phyloP scores from a whole-genome alignment of 2,329 filamentous ascomycete species.

The Pyrenophora tritici-repentis region DNA sequence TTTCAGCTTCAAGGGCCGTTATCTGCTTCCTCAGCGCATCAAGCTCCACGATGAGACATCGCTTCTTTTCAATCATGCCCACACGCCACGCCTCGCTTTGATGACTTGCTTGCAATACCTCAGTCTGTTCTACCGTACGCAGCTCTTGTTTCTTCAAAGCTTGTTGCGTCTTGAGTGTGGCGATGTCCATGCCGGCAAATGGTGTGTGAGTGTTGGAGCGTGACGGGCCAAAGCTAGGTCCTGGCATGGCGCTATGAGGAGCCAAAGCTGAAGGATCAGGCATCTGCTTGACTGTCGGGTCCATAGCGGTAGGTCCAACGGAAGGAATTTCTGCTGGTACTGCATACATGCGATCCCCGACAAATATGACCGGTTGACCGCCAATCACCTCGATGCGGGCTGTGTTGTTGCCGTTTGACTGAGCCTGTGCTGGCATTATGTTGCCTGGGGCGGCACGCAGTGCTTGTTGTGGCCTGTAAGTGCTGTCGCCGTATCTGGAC shows the following conservation, averaged over 20 bases:
- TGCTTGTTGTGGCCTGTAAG: constrained; percentile 32
- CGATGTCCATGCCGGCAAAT: constrained; percentile 30
- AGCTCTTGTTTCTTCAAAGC: constrained; percentile 42
- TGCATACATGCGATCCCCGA: constrained; percentile 41
- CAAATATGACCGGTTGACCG: constrained; percentile 38
- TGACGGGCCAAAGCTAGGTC: constrained; percentile 15
- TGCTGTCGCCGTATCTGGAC: constrained; percentile 39
- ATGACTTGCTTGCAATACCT: constrained; percentile 41
- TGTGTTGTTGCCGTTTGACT: constrained; percentile 24
- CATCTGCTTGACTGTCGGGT: constrained; percentile 20
- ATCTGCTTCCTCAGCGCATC: constrained; percentile 45
- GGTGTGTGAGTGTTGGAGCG: constrained; percentile 29
- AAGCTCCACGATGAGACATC: constrained; percentile 42
- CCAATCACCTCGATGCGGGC: constrained; percentile 38
- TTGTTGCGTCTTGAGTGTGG: constrained; percentile 36
- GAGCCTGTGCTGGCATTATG: constrained; percentile 32
- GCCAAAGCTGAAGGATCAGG: constrained; percentile 14
- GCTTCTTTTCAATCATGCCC: constrained; percentile 44
- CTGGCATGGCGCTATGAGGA: constrained; percentile 18
- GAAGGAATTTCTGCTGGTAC: constrained; percentile 30
- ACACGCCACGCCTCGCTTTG: constrained; percentile 42
- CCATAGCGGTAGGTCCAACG: constrained; percentile 14
- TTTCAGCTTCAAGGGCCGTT: constrained; percentile 30
- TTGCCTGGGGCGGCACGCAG: constrained; percentile 28
- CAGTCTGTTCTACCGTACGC: constrained; percentile 43